A percentile compares a stretch with the other conserved stretches of the same genome.
Conservation (phyloP, 768 basidiomycete genomes). For the Lentinula detonsa region DNA sequence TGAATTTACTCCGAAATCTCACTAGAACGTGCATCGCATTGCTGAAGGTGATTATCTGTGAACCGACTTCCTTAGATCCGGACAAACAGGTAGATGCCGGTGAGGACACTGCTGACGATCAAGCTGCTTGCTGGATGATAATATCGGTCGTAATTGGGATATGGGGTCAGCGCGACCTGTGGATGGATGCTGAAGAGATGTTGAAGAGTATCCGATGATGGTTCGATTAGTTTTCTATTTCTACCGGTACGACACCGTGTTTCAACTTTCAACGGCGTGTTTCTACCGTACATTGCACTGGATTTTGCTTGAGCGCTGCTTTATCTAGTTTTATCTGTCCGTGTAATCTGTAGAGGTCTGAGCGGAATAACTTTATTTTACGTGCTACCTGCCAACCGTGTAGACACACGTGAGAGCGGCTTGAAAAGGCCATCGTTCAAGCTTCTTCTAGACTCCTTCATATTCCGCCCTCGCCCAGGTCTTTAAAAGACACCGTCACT, state of each 20-base stretch:
- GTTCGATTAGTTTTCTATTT: neutral
- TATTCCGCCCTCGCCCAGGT: neutral
- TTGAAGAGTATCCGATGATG: conserved; percentile 21
- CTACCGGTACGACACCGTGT: neutral
- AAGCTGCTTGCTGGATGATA: conserved; percentile 70
- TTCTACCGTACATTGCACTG: neutral
- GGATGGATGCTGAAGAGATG: conserved; percentile 66
- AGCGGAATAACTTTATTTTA: neutral
- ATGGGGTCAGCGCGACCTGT: conserved; percentile 80
- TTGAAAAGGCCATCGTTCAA: neutral
- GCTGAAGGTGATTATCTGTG: conserved; percentile 29
- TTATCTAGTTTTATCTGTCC: neutral
- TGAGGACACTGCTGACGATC: conserved; percentile 18
- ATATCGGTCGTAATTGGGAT: conserved; percentile 55
- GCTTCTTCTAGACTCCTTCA: neutral
- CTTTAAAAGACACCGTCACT: conserved; percentile 8
- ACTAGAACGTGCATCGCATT: conserved; percentile 63
- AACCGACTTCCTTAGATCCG: conserved; percentile 1
- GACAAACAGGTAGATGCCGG: neutral
- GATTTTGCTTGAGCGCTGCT: neutral
- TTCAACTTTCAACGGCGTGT: neutral
- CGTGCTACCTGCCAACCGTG: neutral
- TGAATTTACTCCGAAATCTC: conserved; percentile 68
- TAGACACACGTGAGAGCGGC: neutral
- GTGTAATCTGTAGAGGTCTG: neutral